Conservation (phyloP, 306 rosid species). For the Senna tora region DNA sequence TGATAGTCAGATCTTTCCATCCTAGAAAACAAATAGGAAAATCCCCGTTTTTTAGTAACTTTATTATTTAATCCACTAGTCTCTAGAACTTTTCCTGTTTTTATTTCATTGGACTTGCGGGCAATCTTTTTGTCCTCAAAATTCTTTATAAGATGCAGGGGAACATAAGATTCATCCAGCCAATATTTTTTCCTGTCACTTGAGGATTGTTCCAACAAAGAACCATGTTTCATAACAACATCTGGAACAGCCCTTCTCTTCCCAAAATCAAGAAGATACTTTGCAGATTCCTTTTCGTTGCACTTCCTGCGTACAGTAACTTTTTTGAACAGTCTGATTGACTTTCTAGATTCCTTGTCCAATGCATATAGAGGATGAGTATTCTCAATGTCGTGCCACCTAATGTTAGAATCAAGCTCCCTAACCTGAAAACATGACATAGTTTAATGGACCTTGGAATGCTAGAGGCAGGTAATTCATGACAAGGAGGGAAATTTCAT, state of each 20-base stretch:
- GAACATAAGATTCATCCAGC: conserved; percentile 81
- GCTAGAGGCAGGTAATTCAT: conserved; percentile 32
- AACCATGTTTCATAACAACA: conserved; percentile 67
- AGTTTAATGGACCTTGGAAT: conserved; percentile 23
- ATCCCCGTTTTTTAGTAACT: conserved; percentile 49
- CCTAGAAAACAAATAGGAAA: conserved; percentile 83
- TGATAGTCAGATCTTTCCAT: conserved; percentile 69
- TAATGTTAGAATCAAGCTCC: conserved; percentile 83
- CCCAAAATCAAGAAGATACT: conserved; percentile 95
- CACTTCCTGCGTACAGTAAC: conserved; percentile 88
- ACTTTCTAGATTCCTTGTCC: conserved; percentile 83
- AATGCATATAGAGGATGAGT: conserved; percentile 62
- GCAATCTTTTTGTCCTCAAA: conserved; percentile 89
- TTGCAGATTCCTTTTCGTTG: conserved; percentile 60
- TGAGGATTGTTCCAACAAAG: conserved; percentile 63
- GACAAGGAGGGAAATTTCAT: conserved; percentile 27
- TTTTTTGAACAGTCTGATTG: conserved; percentile 87
- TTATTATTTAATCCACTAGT: conserved; percentile 46
- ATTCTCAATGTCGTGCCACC: conserved; percentile 90
- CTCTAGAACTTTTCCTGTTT: conserved; percentile 51
- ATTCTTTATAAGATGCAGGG: conserved; percentile 85
- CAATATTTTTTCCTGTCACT: conserved; percentile 88
- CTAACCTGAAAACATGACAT: conserved; percentile 70
- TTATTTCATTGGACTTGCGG: conserved; percentile 67
- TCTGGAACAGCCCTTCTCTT: conserved; percentile 90